Conservation (phyloP, 352 stramenopile genomes). For the Globisporangium polare region DNA sequence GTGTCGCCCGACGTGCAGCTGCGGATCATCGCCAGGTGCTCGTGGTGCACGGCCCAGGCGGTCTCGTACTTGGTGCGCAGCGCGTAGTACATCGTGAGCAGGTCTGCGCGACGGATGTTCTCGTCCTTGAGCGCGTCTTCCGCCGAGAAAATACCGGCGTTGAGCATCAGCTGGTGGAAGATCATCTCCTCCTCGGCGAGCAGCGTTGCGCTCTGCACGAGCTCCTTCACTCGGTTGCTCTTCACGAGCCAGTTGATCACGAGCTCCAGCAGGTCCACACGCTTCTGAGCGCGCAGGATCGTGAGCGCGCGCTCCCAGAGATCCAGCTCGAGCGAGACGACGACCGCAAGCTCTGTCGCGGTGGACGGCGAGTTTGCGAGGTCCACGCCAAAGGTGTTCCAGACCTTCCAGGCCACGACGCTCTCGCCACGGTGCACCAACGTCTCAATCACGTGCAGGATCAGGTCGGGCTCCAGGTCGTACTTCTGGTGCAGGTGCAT, state of each 20-base stretch:
- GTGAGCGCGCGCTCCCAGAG: slow-evolving; percentile 72
- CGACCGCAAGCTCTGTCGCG: slow-evolving; percentile 64
- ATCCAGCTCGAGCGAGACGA: slow-evolving; percentile 72
- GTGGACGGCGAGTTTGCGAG: slow-evolving; percentile 38
- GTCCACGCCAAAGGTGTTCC: slow-evolving; percentile 73
- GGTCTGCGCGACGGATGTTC: slow-evolving; percentile 67
- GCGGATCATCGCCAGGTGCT: slow-evolving; percentile 72
- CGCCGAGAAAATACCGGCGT: slow-evolving; percentile 34
- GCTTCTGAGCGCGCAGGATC: slow-evolving; percentile 52
- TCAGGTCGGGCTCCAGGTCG: slow-evolving; percentile 65
- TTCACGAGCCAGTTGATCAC: slow-evolving; percentile 74
- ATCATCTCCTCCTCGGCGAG: slow-evolving; percentile 43
- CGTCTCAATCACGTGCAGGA: slow-evolving; percentile 75
- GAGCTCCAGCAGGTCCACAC: slow-evolving; percentile 51
- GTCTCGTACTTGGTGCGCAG: slow-evolving; percentile 67
- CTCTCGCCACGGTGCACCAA: slow-evolving; percentile 72
- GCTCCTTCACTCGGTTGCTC: slow-evolving; percentile 65
- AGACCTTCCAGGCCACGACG: slow-evolving; percentile 82
- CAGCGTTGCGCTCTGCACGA: slow-evolving; percentile 63
- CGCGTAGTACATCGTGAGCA: slow-evolving; percentile 85
- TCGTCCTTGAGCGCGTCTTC: slow-evolving; percentile 63
- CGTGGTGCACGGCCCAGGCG: slow-evolving; percentile 72
- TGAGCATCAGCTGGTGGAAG: slow-evolving; percentile 77
- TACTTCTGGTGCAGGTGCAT: slow-evolving; percentile 74
- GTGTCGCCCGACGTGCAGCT: slow-evolving; percentile 55